Percentiles rank a stretch among this genome's conserved stretches.
phyloP scores from a whole-genome alignment of 2,329 filamentous ascomycete species.

The Albophoma yamanashiensis region DNA sequence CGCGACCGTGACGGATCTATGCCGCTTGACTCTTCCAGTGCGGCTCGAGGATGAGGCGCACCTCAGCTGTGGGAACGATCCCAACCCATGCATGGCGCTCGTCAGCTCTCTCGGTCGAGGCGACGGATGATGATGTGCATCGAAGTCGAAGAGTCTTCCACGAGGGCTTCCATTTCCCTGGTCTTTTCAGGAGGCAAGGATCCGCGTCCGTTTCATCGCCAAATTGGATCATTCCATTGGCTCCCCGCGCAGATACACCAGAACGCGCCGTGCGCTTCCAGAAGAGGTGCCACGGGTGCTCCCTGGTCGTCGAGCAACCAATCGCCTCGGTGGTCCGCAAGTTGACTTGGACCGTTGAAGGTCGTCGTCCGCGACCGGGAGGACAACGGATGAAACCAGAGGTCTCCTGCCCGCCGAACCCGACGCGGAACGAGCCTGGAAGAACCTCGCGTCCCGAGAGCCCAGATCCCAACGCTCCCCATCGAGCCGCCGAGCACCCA shows the following conservation, averaged over 20 bases:
- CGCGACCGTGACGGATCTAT: not conserved
- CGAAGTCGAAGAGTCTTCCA: not conserved
- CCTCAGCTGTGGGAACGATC: not conserved
- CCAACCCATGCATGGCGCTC: not conserved
- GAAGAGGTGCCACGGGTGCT: not conserved
- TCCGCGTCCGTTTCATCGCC: not conserved
- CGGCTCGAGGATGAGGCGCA: not conserved
- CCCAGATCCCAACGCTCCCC: not conserved
- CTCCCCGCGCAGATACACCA: not conserved
- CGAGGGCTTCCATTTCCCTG: not conserved
- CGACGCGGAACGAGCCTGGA: not conserved
- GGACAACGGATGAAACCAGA: not conserved
- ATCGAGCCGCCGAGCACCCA: not conserved
- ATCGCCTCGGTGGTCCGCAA: not conserved
- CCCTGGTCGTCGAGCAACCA: not conserved
- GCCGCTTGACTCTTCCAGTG: not conserved
- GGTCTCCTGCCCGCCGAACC: not conserved
- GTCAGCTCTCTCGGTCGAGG: not conserved
- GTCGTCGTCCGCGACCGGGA: not conserved
- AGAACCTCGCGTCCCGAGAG: not conserved
- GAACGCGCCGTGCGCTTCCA: not conserved
- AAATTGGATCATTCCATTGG: not conserved
- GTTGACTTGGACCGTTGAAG: not conserved
- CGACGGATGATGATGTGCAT: not conserved
- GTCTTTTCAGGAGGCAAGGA: not conserved